Evolutionary conservation across 306 rosid species (phyloP).

Genomic region (Ormosia semicastrata): DNA sequence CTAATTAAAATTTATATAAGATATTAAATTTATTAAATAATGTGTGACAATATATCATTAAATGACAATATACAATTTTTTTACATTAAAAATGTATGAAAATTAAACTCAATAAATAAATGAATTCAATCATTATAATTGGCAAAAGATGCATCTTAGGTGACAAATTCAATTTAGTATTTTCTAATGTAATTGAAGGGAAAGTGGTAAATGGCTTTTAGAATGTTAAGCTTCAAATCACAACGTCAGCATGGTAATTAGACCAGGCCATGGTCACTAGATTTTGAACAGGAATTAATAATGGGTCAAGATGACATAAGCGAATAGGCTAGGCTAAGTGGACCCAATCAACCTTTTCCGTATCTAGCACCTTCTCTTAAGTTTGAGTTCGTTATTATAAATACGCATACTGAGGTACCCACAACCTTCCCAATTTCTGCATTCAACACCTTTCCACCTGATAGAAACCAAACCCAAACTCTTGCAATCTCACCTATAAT

Average conservation of each 20-base stretch:
- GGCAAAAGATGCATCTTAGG: no score
- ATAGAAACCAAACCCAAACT: background rate
- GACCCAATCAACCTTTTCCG: background rate
- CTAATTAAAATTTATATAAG: no score
- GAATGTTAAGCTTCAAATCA: background rate
- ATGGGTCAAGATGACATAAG: constrained; percentile 18
- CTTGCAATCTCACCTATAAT: constrained; percentile 4
- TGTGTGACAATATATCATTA: no score
- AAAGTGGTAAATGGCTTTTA: background rate
- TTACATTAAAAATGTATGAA: no score
- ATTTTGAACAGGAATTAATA: constrained; percentile 20
- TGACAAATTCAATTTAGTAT: no score
- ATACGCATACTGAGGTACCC: background rate
- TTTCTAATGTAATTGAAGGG: background rate
- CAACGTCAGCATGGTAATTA: constrained; percentile 11
- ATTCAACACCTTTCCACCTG: background rate
- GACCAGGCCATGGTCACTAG: background rate
- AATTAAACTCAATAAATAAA: no score
- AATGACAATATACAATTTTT: no score
- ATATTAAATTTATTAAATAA: no score
- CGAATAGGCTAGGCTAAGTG: background rate
- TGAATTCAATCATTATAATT: no score
- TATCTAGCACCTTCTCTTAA: constrained; percentile 31
- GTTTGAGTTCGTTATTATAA: background rate
- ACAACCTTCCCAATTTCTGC: background rate